These are phyloP conservation scores for Galerina marginata DNA, from an alignment of 768 basidiomycete genomes.

Conservation along the genomic window DNA sequence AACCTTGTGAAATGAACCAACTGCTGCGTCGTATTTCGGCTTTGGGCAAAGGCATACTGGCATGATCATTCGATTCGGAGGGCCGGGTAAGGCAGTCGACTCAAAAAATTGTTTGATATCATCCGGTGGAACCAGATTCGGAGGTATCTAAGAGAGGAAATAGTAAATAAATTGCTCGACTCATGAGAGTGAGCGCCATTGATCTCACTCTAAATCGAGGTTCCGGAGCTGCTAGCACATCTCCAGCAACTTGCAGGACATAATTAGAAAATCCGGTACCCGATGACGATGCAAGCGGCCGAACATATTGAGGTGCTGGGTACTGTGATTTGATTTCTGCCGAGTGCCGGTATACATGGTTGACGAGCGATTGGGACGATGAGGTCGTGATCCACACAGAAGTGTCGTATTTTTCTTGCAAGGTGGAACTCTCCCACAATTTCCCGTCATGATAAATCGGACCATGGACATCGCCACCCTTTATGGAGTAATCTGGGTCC, in stretches of 20 bases:
- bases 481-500: background rate
- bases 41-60: background rate
- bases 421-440: conserved; percentile 5
- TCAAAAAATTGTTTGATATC: background rate
- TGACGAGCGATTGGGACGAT: background rate
- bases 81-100: background rate
- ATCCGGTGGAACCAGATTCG: background rate
- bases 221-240: background rate
- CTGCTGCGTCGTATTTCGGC: conserved; percentile 1
- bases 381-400: conserved; percentile 5
- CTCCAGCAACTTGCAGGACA: background rate
- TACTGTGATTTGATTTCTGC: background rate
- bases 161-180: background rate
- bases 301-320: background rate
- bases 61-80: background rate
- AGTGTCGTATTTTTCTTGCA: conserved; percentile 1
- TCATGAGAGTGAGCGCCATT: no score
- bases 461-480: background rate
- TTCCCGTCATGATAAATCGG: conserved; percentile 7
- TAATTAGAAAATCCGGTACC: background rate
- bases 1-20: background rate
- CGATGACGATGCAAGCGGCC: background rate
- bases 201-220: background rate
- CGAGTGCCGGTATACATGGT: background rate
- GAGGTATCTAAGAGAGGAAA: background rate